These are phyloP conservation scores for Cydonia oblonga DNA, from an alignment of 331 rosid species.

Conservation along the genomic window DNA sequence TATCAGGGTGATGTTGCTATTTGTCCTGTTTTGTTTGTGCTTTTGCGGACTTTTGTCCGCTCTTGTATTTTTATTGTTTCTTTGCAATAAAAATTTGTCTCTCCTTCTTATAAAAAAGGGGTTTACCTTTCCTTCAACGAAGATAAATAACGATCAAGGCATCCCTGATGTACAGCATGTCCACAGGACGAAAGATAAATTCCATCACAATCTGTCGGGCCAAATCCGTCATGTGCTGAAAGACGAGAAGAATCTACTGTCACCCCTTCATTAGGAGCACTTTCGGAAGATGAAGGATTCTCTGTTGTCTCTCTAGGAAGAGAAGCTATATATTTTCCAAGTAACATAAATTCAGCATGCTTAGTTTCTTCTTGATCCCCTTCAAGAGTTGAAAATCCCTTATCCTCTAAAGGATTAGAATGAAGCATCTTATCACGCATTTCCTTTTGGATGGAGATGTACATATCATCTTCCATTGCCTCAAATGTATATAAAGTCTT, in stretches of 20 bases:
- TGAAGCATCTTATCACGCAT: conserved; percentile 20
- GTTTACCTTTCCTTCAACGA: conserved; percentile 83
- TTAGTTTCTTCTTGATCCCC: conserved; percentile 22
- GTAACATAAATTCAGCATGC: conserved; percentile 47
- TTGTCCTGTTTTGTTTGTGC: no score
- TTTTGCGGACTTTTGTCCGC: no score
- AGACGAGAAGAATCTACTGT: conserved; percentile 36
- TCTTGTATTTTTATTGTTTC: no score
- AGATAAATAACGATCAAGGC: conserved; percentile 78
- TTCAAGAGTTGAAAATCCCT: conserved; percentile 18
- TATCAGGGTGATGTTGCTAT: no score
- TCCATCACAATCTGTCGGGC: conserved; percentile 82
- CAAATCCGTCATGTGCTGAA: conserved; percentile 50
- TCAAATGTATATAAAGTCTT: conserved; percentile 31
- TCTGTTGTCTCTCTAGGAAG: conserved; percentile 40
- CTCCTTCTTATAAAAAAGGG: no score
- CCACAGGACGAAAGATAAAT: conserved; percentile 93
- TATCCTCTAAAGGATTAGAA: conserved; percentile 23
- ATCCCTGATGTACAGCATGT: conserved; percentile 93
- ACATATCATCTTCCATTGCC: conserved; percentile 60
- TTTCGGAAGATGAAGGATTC: conserved; percentile 49
- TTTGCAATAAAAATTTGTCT: no score
- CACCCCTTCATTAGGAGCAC: conserved; percentile 25
- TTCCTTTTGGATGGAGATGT: conserved; percentile 42
- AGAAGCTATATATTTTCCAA: conserved; percentile 62